Evolutionary conservation across 495 filamentous ascomycete species (phyloP).

Genomic region (Cryomyces minteri): DNA sequence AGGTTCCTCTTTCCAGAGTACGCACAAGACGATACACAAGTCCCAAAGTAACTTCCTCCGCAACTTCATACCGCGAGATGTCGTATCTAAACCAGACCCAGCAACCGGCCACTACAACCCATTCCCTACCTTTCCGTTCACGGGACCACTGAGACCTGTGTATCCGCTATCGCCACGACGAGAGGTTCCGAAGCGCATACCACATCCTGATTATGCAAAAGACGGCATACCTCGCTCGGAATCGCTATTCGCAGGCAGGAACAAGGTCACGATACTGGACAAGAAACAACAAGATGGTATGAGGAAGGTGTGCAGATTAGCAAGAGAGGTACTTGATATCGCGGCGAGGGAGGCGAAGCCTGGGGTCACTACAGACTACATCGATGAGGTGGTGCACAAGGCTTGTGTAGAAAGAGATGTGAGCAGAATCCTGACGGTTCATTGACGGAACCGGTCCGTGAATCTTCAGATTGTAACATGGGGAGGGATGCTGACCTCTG

Average conservation of each 20-base stretch:
- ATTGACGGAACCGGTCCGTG: slow-evolving; percentile 1
- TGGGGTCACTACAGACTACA: slow-evolving; percentile 88
- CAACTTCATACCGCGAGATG: slow-evolving; percentile 49
- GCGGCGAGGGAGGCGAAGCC: slow-evolving; percentile 64
- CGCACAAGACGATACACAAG: slow-evolving; percentile 83
- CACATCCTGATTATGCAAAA: slow-evolving; percentile 64
- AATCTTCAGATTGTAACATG: background rate
- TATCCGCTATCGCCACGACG: slow-evolving; percentile 72
- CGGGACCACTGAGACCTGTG: slow-evolving; percentile 63
- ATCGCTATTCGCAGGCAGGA: slow-evolving; percentile 44
- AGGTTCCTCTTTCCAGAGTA: slow-evolving; percentile 29
- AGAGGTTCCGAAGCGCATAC: slow-evolving; percentile 61
- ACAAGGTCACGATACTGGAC: slow-evolving; percentile 69
- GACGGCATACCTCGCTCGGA: slow-evolving; percentile 73
- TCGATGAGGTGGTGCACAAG: slow-evolving; percentile 91
- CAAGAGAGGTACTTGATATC: slow-evolving; percentile 85
- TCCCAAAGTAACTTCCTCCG: slow-evolving; percentile 57
- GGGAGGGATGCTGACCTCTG: slow-evolving; percentile 1
- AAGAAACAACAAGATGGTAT: slow-evolving; percentile 67
- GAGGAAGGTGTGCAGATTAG: slow-evolving; percentile 80
- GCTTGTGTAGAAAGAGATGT: slow-evolving; percentile 88
- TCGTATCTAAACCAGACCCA: slow-evolving; percentile 79
- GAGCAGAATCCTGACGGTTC: slow-evolving; percentile 14
- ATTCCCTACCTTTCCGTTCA: slow-evolving; percentile 69
- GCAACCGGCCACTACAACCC: slow-evolving; percentile 76